phyloP scores from a whole-genome alignment of 176 grass and related monocot species.

The Hsuehochloa calcarea region DNA sequence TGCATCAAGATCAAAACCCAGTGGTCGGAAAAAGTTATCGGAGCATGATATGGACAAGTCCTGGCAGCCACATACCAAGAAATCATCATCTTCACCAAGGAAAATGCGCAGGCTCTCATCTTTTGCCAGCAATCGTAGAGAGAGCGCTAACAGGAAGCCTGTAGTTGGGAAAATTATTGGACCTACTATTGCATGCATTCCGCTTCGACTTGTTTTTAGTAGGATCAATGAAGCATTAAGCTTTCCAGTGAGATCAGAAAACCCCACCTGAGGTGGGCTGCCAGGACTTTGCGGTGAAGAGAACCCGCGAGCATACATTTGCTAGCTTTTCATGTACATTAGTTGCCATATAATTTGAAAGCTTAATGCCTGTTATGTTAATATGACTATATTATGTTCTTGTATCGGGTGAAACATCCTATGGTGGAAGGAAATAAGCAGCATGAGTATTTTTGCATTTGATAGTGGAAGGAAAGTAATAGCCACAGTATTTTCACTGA shows the following conservation, averaged over 20 bases:
- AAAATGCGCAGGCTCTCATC: slow-evolving; percentile 98
- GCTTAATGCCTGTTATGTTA: slow-evolving; percentile 33
- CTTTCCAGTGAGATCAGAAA: slow-evolving; percentile 60
- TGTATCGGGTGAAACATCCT: slow-evolving; percentile 23
- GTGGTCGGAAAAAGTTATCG: slow-evolving; percentile 34
- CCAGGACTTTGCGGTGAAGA: neutral
- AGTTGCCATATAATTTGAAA: slow-evolving; percentile 20
- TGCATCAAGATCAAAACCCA: slow-evolving; percentile 35
- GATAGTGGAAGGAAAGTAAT: slow-evolving; percentile 1
- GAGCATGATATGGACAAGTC: slow-evolving; percentile 55
- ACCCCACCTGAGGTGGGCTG: slow-evolving; percentile 40
- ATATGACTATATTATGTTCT: slow-evolving; percentile 31
- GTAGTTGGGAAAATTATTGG: slow-evolving; percentile 56
- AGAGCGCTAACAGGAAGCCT: slow-evolving; percentile 46
- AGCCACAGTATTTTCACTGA: neutral
- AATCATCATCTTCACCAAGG: slow-evolving; percentile 69
- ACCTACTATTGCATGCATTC: slow-evolving; percentile 70
- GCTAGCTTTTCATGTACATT: slow-evolving; percentile 50
- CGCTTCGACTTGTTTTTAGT: slow-evolving; percentile 94
- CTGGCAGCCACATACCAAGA: slow-evolving; percentile 61
- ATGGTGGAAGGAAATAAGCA: slow-evolving; percentile 42
- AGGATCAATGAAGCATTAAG: slow-evolving; percentile 91
- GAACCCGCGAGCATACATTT: slow-evolving; percentile 28
- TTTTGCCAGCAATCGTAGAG: slow-evolving; percentile 58
- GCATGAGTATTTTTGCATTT: slow-evolving; percentile 14